A percentile compares a stretch with the other conserved stretches of the same genome.
These are phyloP conservation scores for Trametes meyenii DNA, from an alignment of 768 basidiomycete genomes.

Conservation along the genomic window DNA sequence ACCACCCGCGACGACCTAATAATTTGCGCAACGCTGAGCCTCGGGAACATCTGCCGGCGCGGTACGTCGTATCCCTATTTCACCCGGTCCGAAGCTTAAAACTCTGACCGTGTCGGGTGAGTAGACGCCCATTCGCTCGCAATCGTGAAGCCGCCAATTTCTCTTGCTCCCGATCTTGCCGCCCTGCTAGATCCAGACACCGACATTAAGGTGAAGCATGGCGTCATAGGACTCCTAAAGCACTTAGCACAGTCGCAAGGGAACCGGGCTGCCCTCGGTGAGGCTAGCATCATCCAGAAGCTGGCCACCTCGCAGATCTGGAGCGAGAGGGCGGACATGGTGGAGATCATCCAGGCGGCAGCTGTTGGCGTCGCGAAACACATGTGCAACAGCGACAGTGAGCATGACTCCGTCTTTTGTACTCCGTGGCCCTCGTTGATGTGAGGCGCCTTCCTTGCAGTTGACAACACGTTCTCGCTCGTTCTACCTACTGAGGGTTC, in stretches of 20 bases:
- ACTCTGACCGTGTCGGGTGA: slow-evolving; percentile 8
- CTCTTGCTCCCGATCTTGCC: slow-evolving; percentile 67
- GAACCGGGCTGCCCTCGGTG: slow-evolving; percentile 62
- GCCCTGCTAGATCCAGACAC: slow-evolving; percentile 59
- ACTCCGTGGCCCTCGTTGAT: slow-evolving; percentile 7
- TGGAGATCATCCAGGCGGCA: slow-evolving; percentile 83
- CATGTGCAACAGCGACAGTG: slow-evolving; percentile 77
- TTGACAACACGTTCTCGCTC: slow-evolving; percentile 52
- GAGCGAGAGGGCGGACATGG: slow-evolving; percentile 76
- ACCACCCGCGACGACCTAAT: slow-evolving; percentile 70
- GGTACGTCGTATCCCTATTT: slow-evolving; percentile 47
- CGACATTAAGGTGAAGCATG: slow-evolving; percentile 88
- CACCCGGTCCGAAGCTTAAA: slow-evolving; percentile 12
- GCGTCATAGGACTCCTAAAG: slow-evolving; percentile 82
- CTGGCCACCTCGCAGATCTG: slow-evolving; percentile 69
- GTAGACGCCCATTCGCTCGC: slow-evolving; percentile 61
- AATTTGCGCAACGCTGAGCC: slow-evolving; percentile 79
- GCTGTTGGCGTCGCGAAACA: slow-evolving; percentile 91
- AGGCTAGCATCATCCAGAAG: slow-evolving; percentile 63
- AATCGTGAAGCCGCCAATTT: slow-evolving; percentile 53
- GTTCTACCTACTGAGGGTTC: slow-evolving; percentile 47
- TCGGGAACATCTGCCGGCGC: slow-evolving; percentile 80
- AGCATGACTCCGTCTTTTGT: slow-evolving; percentile 29
- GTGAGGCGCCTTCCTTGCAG: slow-evolving; percentile 29
- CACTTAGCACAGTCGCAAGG: slow-evolving; percentile 70